Evolutionary conservation across 2,329 filamentous ascomycete genomes (phyloP).

Genomic region (Mycosphaerella arachidis): DNA sequence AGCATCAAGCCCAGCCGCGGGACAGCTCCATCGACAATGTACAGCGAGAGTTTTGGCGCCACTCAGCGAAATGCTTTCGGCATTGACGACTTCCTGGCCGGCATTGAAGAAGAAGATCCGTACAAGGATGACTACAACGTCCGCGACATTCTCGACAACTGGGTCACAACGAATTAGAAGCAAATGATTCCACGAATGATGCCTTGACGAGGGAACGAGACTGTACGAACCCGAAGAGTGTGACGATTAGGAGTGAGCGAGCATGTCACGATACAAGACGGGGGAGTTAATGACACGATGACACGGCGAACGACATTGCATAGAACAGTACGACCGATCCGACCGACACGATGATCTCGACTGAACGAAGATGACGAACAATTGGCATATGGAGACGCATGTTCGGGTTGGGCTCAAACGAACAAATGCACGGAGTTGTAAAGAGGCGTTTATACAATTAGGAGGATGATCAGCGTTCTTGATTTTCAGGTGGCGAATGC

Average conservation of each 20-base stretch:
- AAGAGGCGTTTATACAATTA: not conserved
- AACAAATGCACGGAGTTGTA: not conserved
- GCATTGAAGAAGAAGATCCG: slow-evolving; percentile 5
- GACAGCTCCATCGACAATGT: slow-evolving; percentile 70
- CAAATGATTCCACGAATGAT: not conserved
- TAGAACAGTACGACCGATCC: slow-evolving; percentile 1
- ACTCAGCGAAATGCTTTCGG: slow-evolving; percentile 43
- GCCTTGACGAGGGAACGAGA: slow-evolving; percentile 4
- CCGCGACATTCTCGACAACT: slow-evolving; percentile 23
- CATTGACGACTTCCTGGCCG: slow-evolving; percentile 19
- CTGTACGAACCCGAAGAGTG: slow-evolving; percentile 3
- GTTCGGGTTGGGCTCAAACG: not conserved
- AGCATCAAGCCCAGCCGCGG: slow-evolving; percentile 15
- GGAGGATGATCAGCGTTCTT: slow-evolving; percentile 6
- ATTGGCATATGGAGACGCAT: slow-evolving; percentile 4
- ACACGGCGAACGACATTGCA: slow-evolving; percentile 7
- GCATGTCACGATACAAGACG: slow-evolving; percentile 13
- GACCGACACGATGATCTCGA: not conserved
- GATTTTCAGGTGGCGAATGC: not conserved
- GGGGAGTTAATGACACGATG: slow-evolving; percentile 15
- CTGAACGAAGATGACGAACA: slow-evolving; percentile 2
- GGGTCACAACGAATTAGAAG: slow-evolving; percentile 17
- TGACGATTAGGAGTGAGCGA: slow-evolving; percentile 1
- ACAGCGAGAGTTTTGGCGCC: slow-evolving; percentile 77
- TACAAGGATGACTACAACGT: slow-evolving; percentile 15